Conservation (phyloP, 768 basidiomycete genomes). For the Termitomyces sp. region DNA sequence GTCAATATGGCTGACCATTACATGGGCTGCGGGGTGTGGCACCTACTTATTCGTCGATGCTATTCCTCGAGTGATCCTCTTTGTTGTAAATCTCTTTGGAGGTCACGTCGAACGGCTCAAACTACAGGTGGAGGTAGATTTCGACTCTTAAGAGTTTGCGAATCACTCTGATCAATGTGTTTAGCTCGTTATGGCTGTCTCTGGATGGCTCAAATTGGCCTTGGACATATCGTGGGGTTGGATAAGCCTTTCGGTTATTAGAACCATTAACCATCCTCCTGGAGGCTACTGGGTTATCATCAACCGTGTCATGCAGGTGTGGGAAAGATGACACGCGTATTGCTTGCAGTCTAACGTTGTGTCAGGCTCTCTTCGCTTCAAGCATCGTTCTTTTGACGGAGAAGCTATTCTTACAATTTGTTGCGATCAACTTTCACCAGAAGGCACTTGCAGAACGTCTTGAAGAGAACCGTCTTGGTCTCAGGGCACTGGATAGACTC, state of each 20-base stretch:
- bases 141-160: not conserved
- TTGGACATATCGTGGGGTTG: conserved; percentile 70
- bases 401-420: conserved; percentile 63
- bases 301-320: conserved; percentile 70
- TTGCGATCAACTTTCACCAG: conserved; percentile 80
- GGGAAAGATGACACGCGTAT: conserved; percentile 5
- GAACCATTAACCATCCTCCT: conserved; percentile 52
- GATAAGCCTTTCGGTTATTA: conserved; percentile 67
- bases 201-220: conserved; percentile 66
- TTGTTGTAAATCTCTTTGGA: conserved; percentile 49
- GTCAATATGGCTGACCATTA: conserved; percentile 68
- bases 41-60: conserved; percentile 67
- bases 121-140: conserved; percentile 62
- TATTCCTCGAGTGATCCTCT: conserved; percentile 53
- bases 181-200: conserved; percentile 65
- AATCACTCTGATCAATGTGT: not conserved
- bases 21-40: conserved; percentile 58
- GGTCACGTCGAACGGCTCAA: conserved; percentile 65
- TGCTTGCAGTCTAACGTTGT: conserved; percentile 1
- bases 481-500: conserved; percentile 67
- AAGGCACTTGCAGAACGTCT: conserved; percentile 74
- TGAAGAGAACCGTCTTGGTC: conserved; percentile 63
- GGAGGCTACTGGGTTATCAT: conserved; percentile 65
- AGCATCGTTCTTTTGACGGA: conserved; percentile 41
- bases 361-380: conserved; percentile 41